phyloP scores from a whole-genome alignment of 176 grass and related monocot species.

The Musa acuminata region DNA sequence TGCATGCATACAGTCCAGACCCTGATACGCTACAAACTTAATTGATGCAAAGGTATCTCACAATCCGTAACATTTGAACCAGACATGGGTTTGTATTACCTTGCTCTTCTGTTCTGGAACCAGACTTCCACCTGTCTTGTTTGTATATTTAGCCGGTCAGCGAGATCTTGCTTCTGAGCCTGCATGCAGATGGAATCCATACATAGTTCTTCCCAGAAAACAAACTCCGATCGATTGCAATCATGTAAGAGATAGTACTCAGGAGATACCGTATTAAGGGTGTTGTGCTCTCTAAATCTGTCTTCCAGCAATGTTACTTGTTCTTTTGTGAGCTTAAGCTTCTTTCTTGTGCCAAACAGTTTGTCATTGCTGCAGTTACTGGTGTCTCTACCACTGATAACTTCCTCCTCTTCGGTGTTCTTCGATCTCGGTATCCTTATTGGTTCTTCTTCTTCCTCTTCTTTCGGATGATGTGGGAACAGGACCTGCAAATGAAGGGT shows the following conservation, averaged over 20 bases:
- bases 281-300: not conserved
- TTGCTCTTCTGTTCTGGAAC: conserved; percentile 8
- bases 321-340: conserved; percentile 8
- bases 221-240: not conserved
- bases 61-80: not conserved
- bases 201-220: not conserved
- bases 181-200: not conserved
- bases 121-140: conserved; percentile 2
- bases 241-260: not conserved
- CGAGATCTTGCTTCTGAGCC: conserved; percentile 3
- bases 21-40: not conserved
- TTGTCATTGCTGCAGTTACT: not conserved
- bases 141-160: not conserved
- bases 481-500: conserved; percentile 1
- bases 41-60: not conserved
- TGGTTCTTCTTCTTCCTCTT: not conserved
- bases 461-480: conserved; percentile 1
- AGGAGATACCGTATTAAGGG: not conserved
- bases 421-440: not conserved
- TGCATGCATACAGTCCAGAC: not conserved
- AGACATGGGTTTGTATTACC: not conserved
- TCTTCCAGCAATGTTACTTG: not conserved
- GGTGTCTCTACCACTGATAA: not conserved
- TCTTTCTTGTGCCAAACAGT: not conserved
- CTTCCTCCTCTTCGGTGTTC: not conserved